These are phyloP conservation scores for Fusarium napiforme DNA, from an alignment of 2,329 filamentous ascomycete species.

Conservation along the genomic window DNA sequence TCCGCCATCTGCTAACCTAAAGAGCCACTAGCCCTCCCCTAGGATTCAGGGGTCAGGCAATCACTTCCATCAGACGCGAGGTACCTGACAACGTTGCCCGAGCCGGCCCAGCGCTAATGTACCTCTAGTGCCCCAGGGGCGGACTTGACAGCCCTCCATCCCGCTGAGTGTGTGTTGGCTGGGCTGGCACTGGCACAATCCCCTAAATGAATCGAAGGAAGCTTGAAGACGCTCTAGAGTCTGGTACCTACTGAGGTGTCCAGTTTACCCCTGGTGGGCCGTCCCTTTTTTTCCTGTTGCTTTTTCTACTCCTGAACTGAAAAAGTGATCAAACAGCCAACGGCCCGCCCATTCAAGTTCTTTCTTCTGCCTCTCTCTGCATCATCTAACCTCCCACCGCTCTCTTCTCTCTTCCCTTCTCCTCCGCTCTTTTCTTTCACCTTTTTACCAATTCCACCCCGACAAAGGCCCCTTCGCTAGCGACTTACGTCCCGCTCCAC, in stretches of 20 bases:
- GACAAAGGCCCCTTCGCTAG: slow-evolving; percentile 30
- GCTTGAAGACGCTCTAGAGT: slow-evolving; percentile 19
- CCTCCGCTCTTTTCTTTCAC: slow-evolving; percentile 11
- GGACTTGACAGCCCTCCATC: slow-evolving; percentile 42
- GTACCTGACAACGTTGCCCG: slow-evolving; percentile 33
- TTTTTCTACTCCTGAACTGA: slow-evolving; percentile 34
- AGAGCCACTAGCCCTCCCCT: slow-evolving; percentile 7
- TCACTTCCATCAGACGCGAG: slow-evolving; percentile 25
- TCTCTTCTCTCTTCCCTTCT: slow-evolving; percentile 9
- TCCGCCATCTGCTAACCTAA: slow-evolving; percentile 17
- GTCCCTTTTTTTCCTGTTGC: slow-evolving; percentile 31
- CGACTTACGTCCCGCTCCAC: slow-evolving; percentile 28
- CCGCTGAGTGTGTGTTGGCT: slow-evolving; percentile 12
- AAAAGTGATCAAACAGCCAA: slow-evolving; percentile 27
- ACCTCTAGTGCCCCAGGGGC: slow-evolving; percentile 20
- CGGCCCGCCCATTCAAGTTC: slow-evolving; percentile 4
- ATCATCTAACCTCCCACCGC: slow-evolving; percentile 8
- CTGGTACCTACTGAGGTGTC: background rate
- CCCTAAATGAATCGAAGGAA: slow-evolving; percentile 32
- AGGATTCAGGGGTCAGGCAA: slow-evolving; percentile 36
- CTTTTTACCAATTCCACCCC: slow-evolving; percentile 18
- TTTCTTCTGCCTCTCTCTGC: slow-evolving; percentile 12
- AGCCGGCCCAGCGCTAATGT: slow-evolving; percentile 36
- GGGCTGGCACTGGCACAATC: background rate
- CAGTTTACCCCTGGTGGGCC: slow-evolving; percentile 18